Percentiles rank a stretch among this genome's conserved stretches.
These are phyloP conservation scores for Yamadazyma insecticola DNA, from an alignment of 805 yeast species.

Conservation along the genomic window DNA sequence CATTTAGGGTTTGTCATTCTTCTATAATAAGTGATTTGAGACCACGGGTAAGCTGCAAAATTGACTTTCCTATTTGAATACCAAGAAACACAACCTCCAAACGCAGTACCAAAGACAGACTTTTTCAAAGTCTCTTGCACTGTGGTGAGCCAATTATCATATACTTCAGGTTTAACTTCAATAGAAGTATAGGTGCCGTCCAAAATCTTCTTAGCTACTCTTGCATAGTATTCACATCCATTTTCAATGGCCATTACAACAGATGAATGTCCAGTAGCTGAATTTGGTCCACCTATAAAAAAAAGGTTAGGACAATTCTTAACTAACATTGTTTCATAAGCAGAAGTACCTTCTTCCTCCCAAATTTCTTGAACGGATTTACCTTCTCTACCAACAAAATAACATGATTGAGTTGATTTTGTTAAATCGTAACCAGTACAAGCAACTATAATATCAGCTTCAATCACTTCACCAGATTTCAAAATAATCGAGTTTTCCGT, in stretches of 20 bases:
- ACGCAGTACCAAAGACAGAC: conserved; percentile 32
- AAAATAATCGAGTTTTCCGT: conserved; percentile 25
- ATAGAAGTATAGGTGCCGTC: conserved; percentile 24
- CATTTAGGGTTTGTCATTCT: conserved; percentile 21
- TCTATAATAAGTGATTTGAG: conserved; percentile 30
- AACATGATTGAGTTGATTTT: conserved; percentile 13
- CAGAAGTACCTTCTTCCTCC: conserved; percentile 27
- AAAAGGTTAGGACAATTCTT: conserved; percentile 33
- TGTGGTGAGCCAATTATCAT: conserved; percentile 28
- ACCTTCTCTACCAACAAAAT: conserved; percentile 25
- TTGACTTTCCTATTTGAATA: conserved; percentile 25
- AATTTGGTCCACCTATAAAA: conserved; percentile 36
- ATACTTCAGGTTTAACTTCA: conserved; percentile 24
- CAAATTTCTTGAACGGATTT: conserved; percentile 18
- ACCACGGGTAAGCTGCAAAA: conserved; percentile 32
- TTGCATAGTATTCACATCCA: conserved; percentile 19
- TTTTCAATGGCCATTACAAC: conserved; percentile 38
- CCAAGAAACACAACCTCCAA: conserved; percentile 41
- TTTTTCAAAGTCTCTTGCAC: conserved; percentile 21
- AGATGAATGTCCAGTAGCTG: conserved; percentile 40
- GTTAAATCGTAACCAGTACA: conserved; percentile 38
- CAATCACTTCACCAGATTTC: conserved; percentile 20
- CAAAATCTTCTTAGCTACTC: conserved; percentile 22
- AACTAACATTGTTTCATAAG: conserved; percentile 30
- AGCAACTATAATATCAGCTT: conserved; percentile 37